Evolutionary conservation across 2,329 filamentous ascomycete genomes (phyloP).

Genomic region (Keithomyces neogunnii): DNA sequence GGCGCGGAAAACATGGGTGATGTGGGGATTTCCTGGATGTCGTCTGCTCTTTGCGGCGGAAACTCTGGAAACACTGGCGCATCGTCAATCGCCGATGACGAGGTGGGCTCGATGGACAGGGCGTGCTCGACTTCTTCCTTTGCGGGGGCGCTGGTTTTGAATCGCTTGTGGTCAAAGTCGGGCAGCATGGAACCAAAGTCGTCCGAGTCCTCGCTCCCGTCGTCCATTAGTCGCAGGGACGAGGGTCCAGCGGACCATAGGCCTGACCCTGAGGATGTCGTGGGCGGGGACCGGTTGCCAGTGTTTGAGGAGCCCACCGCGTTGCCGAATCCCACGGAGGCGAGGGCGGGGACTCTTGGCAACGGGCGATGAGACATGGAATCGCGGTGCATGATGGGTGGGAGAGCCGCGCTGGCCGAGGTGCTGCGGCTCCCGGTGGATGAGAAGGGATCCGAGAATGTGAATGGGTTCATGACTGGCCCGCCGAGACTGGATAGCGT

Average conservation of each 20-base stretch:
- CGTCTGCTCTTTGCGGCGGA: slow-evolving; percentile 4
- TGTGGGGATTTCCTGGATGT: slow-evolving; percentile 10
- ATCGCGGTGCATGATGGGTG: slow-evolving; percentile 19
- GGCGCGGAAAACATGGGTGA: slow-evolving; percentile 24
- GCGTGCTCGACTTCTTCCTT: not conserved
- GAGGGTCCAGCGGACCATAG: slow-evolving; percentile 28
- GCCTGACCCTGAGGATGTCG: slow-evolving; percentile 16
- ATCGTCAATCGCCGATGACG: slow-evolving; percentile 6
- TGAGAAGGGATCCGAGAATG: slow-evolving; percentile 33
- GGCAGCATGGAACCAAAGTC: slow-evolving; percentile 43
- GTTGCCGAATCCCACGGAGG: slow-evolving; percentile 8
- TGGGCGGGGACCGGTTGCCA: slow-evolving; percentile 14
- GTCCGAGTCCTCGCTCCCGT: slow-evolving; percentile 38
- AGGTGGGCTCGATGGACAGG: not conserved
- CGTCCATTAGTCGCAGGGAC: slow-evolving; percentile 34
- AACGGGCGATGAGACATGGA: slow-evolving; percentile 19
- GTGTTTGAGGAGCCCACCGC: slow-evolving; percentile 10
- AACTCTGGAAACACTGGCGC: slow-evolving; percentile 5
- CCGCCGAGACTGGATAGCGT: slow-evolving; percentile 14
- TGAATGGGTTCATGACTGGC: slow-evolving; percentile 25
- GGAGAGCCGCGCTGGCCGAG: slow-evolving; percentile 32
- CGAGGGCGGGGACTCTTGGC: slow-evolving; percentile 10
- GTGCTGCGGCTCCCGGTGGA: slow-evolving; percentile 32
- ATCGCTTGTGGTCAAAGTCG: slow-evolving; percentile 38
- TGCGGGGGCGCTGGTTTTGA: slow-evolving; percentile 10